These are phyloP conservation scores for Syncephalastrum sp. DNA, from an alignment of 371 early-diverging fungal species.

Conservation along the genomic window DNA sequence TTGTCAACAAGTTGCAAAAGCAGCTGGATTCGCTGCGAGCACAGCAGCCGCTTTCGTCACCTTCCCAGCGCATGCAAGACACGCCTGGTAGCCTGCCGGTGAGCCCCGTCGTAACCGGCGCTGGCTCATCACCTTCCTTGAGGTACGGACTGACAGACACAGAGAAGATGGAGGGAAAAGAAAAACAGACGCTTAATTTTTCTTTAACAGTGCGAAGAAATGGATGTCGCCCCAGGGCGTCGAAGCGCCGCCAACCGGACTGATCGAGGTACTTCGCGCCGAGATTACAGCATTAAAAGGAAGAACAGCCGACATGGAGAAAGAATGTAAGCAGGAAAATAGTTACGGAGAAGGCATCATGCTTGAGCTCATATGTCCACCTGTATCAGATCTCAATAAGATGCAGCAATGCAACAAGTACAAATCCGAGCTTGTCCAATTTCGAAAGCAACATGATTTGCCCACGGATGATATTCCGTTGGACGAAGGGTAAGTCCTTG, in stretches of 20 bases:
- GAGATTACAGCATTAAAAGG: slow-evolving; percentile 64
- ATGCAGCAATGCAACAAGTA: slow-evolving; percentile 69
- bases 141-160: slow-evolving; percentile 15
- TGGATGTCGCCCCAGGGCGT: slow-evolving; percentile 52
- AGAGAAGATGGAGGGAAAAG: too few species aligned
- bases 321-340: slow-evolving; percentile 56
- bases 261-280: slow-evolving; percentile 69
- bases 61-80: slow-evolving; percentile 34
- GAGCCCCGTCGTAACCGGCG: slow-evolving; percentile 30
- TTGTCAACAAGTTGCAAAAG: slow-evolving; percentile 72
- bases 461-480: slow-evolving; percentile 55
- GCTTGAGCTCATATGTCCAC: not conserved
- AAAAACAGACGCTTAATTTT: not conserved
- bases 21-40: slow-evolving; percentile 57
- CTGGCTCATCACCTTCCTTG: slow-evolving; percentile 31
- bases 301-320: slow-evolving; percentile 67
- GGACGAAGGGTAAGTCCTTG: slow-evolving; percentile 48
- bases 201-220: slow-evolving; percentile 38
- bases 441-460: slow-evolving; percentile 63
- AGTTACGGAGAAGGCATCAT: not conserved
- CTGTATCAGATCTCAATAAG: slow-evolving; percentile 51
- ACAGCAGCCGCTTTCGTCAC: slow-evolving; percentile 33
- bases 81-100: slow-evolving; percentile 30
- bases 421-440: slow-evolving; percentile 67
- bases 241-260: slow-evolving; percentile 44